phyloP scores from a whole-genome alignment of 1,284 basidiomycete genomes.

The Meripilus lineatus region DNA sequence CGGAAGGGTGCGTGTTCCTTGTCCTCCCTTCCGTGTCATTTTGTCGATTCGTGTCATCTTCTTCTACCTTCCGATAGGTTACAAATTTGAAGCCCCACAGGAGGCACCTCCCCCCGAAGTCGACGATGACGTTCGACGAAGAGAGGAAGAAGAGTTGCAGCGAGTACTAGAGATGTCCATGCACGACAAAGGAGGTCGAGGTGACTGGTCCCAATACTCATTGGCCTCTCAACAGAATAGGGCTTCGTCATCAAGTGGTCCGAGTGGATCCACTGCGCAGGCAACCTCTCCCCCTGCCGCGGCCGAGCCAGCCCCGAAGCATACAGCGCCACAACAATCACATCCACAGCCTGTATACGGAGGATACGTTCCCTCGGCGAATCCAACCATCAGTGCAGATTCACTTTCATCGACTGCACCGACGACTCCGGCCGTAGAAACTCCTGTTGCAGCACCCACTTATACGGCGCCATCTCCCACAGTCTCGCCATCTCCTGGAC shows the following conservation, averaged over 20 bases:
- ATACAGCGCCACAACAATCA: constrained; percentile 14
- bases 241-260: no score
- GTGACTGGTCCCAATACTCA: constrained; percentile 42
- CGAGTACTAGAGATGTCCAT: constrained; percentile 86
- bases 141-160: constrained; percentile 91
- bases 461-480: constrained; percentile 11
- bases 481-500: constrained; percentile 23
- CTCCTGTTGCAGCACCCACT: constrained; percentile 16
- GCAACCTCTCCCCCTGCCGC: constrained; percentile 20
- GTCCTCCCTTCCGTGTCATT: constrained; percentile 2
- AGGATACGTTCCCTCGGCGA: constrained; percentile 29
- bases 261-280: constrained; percentile 29
- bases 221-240: no score
- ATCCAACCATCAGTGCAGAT: constrained; percentile 20
- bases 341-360: constrained; percentile 23
- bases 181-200: constrained; percentile 79
- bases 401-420: constrained; percentile 30
- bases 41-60: background rate
- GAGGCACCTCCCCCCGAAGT: constrained; percentile 67
- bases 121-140: constrained; percentile 75
- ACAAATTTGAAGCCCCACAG: constrained; percentile 61
- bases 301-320: constrained; percentile 16
- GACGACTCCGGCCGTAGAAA: constrained; percentile 19
- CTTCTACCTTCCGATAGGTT: constrained; percentile 39
- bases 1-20: constrained; percentile 65